phyloP scores from a whole-genome alignment of 2,329 filamentous ascomycete genomes.

The Xylariaceae sp. region DNA sequence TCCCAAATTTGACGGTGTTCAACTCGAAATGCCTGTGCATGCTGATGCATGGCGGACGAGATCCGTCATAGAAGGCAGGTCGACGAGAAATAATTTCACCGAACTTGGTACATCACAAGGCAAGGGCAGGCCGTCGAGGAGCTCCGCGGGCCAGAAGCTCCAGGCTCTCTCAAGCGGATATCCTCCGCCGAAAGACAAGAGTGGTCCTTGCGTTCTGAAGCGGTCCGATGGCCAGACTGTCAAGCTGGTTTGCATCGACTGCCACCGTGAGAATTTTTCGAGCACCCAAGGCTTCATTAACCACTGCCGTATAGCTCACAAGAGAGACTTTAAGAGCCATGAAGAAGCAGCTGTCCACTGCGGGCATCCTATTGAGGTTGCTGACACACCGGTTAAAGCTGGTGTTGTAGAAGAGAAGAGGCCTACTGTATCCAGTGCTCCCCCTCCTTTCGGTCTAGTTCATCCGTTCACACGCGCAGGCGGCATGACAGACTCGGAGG shows the following conservation, averaged over 20 bases:
- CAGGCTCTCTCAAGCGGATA: constrained; percentile 75
- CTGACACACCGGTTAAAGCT: constrained; percentile 50
- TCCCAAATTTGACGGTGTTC: constrained; percentile 78
- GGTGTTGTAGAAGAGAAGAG: constrained; percentile 54
- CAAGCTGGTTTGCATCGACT: constrained; percentile 89
- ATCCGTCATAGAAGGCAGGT: constrained; percentile 70
- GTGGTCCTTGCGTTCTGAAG: constrained; percentile 83
- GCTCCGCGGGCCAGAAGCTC: constrained; percentile 65
- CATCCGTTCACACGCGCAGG: constrained; percentile 68
- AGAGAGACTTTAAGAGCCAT: constrained; percentile 92
- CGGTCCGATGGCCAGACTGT: constrained; percentile 86
- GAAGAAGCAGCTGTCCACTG: constrained; percentile 90
- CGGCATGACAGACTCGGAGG: constrained; percentile 59
- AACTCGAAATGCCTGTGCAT: constrained; percentile 54
- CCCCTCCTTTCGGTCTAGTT: constrained; percentile 57
- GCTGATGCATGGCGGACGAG: constrained; percentile 53
- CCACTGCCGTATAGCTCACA: constrained; percentile 95
- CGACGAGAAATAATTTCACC: constrained; percentile 76
- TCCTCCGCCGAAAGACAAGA: constrained; percentile 77
- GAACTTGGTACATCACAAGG: constrained; percentile 56
- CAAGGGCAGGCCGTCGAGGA: constrained; percentile 58
- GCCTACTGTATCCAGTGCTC: constrained; percentile 31
- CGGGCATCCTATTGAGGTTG: constrained; percentile 79
- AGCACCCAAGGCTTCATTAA: constrained; percentile 99
- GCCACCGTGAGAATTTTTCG: constrained; percentile 87